Evolutionary conservation across 495 filamentous ascomycete genomes (phyloP), one percentile per base, ranked within the genome.

Genomic region (Neurospora sp.): DNA sequence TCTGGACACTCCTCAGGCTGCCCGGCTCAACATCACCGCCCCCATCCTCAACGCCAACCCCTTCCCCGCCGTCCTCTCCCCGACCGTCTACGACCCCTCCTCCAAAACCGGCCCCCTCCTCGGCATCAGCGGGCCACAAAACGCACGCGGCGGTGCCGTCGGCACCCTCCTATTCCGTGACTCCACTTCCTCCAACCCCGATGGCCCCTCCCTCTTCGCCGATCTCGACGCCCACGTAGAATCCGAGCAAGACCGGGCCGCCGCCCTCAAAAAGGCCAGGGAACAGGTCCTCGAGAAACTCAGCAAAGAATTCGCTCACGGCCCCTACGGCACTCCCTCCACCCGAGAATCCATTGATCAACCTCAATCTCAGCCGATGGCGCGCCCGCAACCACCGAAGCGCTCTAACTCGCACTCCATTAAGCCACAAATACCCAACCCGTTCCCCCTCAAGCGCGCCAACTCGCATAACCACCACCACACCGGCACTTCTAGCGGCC

Each of bases 31-130:
- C 54, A 87, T 88, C 77, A 85, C 84, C 2, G 79, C 81, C 8
- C 86, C 86, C 10, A 85, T 88, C 72, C 82, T 84, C n/a, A 78
- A 81, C 72, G 76, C 81, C 0, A 79, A 79, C 16, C 84, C 86
- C 12, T 79, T 82, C 74, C 82, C 84, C 10, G 77, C 82, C 39
- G 76, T 84, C 35, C 77, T 86, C 9, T 83, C 82, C 18, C 82
- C 85, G 1, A 80, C 83, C 8, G 81, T 86, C 20, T 87, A 87
- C 76, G 82, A 85, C 69, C 84, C 85, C 1, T 82, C 80, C 2
- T 79, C 81, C 35, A 81, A 76, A 11, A 73, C 78, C 39, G 78
- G 79, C 35, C 79, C 81, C 6, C 54, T 78, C 9, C 27, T 76
- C 37, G 41, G 42, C 35, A 70, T 59, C 14, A 66, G 54, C 14